phyloP scores from a whole-genome alignment of 2,329 filamentous ascomycete species.

The Claviceps arundinis region DNA sequence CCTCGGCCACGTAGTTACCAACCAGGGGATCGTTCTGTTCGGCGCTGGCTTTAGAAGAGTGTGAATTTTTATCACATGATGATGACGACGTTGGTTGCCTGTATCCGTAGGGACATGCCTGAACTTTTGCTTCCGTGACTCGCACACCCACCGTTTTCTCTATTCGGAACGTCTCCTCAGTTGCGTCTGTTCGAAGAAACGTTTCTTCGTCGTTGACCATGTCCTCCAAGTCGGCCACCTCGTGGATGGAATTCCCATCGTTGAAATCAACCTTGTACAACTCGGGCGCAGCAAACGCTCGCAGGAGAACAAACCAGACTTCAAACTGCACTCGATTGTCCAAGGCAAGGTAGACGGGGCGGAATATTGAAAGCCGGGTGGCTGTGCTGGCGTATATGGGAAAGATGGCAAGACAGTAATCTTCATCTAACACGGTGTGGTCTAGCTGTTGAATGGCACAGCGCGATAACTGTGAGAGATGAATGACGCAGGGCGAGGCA shows the following conservation, averaged over 20 bases:
- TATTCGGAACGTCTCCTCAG: conserved; percentile 39
- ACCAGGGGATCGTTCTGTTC: conserved; percentile 29
- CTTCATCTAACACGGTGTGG: conserved; percentile 78
- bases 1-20: conserved; percentile 67
- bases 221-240: conserved; percentile 24
- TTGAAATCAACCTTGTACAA: conserved; percentile 55
- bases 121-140: conserved; percentile 50
- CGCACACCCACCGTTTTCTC: conserved; percentile 47
- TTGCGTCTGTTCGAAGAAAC: conserved; percentile 23
- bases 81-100: conserved; percentile 11
- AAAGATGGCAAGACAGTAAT: conserved; percentile 91
- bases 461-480: conserved; percentile 76
- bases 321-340: conserved; percentile 87
- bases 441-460: conserved; percentile 86
- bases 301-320: conserved; percentile 87
- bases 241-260: conserved; percentile 28
- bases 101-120: conserved; percentile 17
- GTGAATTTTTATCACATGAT: conserved; percentile 9
- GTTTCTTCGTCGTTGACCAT: conserved; percentile 31
- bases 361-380: conserved; percentile 59
- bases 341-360: conserved; percentile 80
- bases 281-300: conserved; percentile 85
- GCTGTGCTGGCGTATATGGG: conserved; percentile 75
- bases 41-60: conserved; percentile 3
- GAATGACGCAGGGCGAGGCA: conserved; percentile 66